These are phyloP conservation scores for Flaveria robusta DNA, from an alignment of 129 eudicot species.

Conservation along the genomic window DNA sequence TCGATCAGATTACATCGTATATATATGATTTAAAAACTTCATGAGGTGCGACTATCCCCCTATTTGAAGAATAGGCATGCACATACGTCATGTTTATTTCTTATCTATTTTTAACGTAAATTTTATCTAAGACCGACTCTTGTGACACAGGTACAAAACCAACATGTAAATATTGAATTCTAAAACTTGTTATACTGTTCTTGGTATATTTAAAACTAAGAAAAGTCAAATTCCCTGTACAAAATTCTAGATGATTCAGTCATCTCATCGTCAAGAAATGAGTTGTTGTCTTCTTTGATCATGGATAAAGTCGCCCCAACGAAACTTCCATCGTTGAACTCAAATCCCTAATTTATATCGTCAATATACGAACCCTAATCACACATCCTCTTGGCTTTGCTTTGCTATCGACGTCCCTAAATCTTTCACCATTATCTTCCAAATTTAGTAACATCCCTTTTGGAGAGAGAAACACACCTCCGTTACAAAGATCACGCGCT, in stretches of 20 bases:
- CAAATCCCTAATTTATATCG: constrained; percentile 12
- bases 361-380: not conserved
- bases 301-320: constrained; percentile 13
- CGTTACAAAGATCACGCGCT: constrained; percentile 39
- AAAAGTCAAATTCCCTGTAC: not conserved
- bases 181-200: no score
- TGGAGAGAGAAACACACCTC: constrained; percentile 17
- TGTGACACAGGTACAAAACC: no score
- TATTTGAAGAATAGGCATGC: no score
- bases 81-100: no score
- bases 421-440: constrained; percentile 9
- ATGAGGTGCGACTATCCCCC: no score
- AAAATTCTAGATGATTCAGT: constrained; percentile 16
- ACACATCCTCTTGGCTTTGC: not conserved
- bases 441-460: constrained; percentile 32
- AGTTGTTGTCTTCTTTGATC: not conserved
- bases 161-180: no score
- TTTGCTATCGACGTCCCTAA: constrained; percentile 24
- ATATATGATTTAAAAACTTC: no score
- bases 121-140: no score
- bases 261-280: not conserved
- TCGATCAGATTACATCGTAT: no score
- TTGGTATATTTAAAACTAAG: no score
- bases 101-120: no score
- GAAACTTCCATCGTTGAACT: constrained; percentile 25